Conservation (phyloP, 352 stramenopile species). For the Phytophthora megakarya region DNA sequence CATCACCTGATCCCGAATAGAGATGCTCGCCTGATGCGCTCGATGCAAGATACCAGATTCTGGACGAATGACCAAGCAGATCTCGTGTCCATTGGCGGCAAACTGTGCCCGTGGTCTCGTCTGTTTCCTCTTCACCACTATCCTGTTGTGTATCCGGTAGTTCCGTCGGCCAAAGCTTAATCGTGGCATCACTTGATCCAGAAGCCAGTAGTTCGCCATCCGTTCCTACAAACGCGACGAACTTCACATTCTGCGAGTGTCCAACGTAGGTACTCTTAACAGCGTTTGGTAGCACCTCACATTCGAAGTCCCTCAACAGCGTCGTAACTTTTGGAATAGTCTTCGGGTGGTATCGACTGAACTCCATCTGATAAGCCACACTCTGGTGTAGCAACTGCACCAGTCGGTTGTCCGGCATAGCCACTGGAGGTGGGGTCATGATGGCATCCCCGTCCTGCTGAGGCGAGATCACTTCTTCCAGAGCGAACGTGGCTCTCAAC, state of each 20-base stretch:
- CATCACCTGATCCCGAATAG: conserved; percentile 82
- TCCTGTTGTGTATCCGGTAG: conserved; percentile 32
- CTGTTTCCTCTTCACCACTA: conserved; percentile 28
- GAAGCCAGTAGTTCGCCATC: conserved; percentile 86
- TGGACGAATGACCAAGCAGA: conserved; percentile 77
- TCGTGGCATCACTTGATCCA: conserved; percentile 84
- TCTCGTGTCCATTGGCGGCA: conserved; percentile 65
- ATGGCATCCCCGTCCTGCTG: conserved; percentile 41
- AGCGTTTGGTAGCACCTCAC: conserved; percentile 83
- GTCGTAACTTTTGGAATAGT: conserved; percentile 86
- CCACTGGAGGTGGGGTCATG: conserved; percentile 29
- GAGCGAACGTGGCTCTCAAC: conserved; percentile 78
- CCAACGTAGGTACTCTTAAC: conserved; percentile 88
- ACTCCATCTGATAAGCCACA: conserved; percentile 91
- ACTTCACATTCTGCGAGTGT: conserved; percentile 90
- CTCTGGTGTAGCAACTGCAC: conserved; percentile 85
- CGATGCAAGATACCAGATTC: conserved; percentile 82
- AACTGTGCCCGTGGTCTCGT: conserved; percentile 43
- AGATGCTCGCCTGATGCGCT: conserved; percentile 70
- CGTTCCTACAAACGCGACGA: conserved; percentile 84
- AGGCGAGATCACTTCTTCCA: conserved; percentile 72
- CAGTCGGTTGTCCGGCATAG: conserved; percentile 75
- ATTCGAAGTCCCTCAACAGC: conserved; percentile 86
- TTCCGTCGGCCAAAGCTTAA: conserved; percentile 87
- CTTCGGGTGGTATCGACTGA: conserved; percentile 86